Conservation (phyloP, 441 rosid genomes). For the Manihot esculenta region DNA sequence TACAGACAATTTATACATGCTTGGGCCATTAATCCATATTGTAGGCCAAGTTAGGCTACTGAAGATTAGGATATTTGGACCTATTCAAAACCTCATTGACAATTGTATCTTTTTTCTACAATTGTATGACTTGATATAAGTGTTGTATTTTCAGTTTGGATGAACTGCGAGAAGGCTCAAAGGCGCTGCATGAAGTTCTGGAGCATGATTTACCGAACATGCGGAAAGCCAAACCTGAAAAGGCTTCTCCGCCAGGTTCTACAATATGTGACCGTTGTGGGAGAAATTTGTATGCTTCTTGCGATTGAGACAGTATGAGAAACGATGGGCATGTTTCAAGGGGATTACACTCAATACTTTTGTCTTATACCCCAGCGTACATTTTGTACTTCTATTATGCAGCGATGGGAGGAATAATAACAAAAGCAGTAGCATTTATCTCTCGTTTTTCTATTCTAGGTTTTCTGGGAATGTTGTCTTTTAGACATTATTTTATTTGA, state of each 20-base stretch:
- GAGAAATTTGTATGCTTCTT: slow-evolving; percentile 44
- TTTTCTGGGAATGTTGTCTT: neutral
- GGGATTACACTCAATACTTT: neutral
- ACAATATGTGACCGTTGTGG: slow-evolving; percentile 81
- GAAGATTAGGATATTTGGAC: neutral
- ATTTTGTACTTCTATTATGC: neutral
- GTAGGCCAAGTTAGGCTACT: neutral
- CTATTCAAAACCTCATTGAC: neutral
- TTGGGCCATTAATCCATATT: neutral
- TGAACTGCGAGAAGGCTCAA: slow-evolving; percentile 72
- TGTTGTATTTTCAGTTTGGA: slow-evolving; percentile 44
- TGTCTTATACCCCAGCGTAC: neutral
- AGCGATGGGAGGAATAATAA: neutral
- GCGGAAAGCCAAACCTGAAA: slow-evolving; percentile 42
- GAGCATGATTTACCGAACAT: slow-evolving; percentile 66
- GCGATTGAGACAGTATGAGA: slow-evolving; percentile 9
- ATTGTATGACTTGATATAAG: neutral
- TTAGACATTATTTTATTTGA: slow-evolving; percentile 19
- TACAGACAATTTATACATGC: neutral
- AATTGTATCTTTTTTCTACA: no score
- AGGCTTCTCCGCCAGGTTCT: slow-evolving; percentile 36
- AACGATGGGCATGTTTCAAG: neutral
- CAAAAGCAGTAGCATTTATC: neutral
- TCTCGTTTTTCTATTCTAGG: neutral
- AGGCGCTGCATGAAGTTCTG: slow-evolving; percentile 70